These are phyloP conservation scores for Termitomyces sp. DNA, from an alignment of 768 basidiomycete species.

Conservation along the genomic window DNA sequence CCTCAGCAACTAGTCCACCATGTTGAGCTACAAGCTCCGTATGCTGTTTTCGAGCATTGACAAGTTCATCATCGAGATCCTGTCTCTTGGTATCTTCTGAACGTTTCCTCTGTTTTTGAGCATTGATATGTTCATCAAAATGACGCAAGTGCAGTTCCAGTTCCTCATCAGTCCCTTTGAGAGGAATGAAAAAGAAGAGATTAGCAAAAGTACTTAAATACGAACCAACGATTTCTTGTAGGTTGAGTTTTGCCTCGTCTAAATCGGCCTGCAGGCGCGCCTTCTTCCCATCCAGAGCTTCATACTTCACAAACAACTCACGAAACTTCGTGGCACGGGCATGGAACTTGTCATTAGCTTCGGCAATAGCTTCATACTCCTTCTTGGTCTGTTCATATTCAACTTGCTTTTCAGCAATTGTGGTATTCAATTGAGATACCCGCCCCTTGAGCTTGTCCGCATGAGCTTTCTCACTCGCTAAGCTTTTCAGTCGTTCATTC, in stretches of 20 bases:
- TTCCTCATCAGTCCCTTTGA: constrained; percentile 68
- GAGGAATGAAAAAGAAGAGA: neutral
- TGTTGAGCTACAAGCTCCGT: constrained; percentile 53
- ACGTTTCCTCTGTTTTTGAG: constrained; percentile 44
- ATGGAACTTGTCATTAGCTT: constrained; percentile 74
- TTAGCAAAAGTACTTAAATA: neutral
- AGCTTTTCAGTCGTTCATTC: constrained; percentile 74
- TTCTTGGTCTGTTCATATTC: constrained; percentile 69
- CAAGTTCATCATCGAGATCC: constrained; percentile 59
- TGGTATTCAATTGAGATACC: constrained; percentile 52
- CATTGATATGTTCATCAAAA: constrained; percentile 52
- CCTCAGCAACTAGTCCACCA: constrained; percentile 69
- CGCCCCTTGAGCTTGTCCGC: constrained; percentile 77
- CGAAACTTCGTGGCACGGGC: constrained; percentile 82
- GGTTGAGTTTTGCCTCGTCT: constrained; percentile 53
- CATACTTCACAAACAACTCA: constrained; percentile 72
- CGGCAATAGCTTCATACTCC: constrained; percentile 58
- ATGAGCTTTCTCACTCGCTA: constrained; percentile 79
- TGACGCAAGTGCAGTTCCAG: constrained; percentile 51
- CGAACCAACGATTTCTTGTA: constrained; percentile 65
- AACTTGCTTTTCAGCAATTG: constrained; percentile 65
- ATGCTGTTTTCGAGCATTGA: constrained; percentile 43
- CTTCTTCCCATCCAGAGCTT: constrained; percentile 58
- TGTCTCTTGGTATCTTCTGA: constrained; percentile 48
- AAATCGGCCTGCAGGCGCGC: constrained; percentile 58